These are phyloP conservation scores for Rhodotorula glutinis DNA, from an alignment of 1,284 basidiomycete genomes.

Conservation along the genomic window DNA sequence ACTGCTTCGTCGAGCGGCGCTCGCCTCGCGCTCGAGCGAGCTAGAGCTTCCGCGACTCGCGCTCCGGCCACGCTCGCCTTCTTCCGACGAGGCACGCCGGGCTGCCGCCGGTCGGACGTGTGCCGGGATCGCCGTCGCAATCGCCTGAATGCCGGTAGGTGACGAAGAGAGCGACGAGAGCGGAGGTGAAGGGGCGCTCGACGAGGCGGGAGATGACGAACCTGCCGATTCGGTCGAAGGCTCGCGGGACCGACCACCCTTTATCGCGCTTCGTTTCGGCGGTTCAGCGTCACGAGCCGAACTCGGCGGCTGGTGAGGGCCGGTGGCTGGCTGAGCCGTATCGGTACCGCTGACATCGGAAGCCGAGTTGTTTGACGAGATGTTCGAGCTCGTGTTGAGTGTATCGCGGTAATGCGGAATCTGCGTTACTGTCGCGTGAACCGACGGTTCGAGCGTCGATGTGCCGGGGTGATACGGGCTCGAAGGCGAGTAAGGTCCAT, in stretches of 20 bases:
- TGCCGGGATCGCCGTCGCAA: slow-evolving; percentile 35
- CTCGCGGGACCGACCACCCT: slow-evolving; percentile 31
- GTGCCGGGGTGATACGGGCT: slow-evolving; percentile 26
- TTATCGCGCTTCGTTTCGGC: slow-evolving; percentile 34
- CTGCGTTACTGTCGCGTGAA: slow-evolving; percentile 9
- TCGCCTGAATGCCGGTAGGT: slow-evolving; percentile 13
- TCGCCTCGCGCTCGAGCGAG: slow-evolving; percentile 35
- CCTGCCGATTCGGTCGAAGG: slow-evolving; percentile 17
- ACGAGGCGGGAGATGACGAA: slow-evolving; percentile 2
- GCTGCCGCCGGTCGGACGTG: slow-evolving; percentile 22
- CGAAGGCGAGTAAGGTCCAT: slow-evolving; percentile 26
- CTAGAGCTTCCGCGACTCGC: slow-evolving; percentile 30
- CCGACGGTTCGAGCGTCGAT: slow-evolving; percentile 6
- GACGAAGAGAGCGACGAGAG: slow-evolving; percentile 5
- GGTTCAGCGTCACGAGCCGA: slow-evolving; percentile 9
- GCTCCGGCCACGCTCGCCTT: slow-evolving; percentile 26
- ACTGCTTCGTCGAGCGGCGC: slow-evolving; percentile 25
- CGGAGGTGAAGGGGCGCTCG: slow-evolving; percentile 10
- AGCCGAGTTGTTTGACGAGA: slow-evolving; percentile 12
- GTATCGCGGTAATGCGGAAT: slow-evolving; percentile 31
- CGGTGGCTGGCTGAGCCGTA: slow-evolving; percentile 10
- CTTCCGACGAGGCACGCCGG: background rate
- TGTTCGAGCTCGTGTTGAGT: background rate
- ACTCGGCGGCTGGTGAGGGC: slow-evolving; percentile 20
- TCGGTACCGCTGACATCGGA: background rate